Percentiles rank a stretch among this genome's conserved stretches.
These are phyloP conservation scores for Hericium alpestre DNA, from an alignment of 768 basidiomycete genomes.

Conservation along the genomic window DNA sequence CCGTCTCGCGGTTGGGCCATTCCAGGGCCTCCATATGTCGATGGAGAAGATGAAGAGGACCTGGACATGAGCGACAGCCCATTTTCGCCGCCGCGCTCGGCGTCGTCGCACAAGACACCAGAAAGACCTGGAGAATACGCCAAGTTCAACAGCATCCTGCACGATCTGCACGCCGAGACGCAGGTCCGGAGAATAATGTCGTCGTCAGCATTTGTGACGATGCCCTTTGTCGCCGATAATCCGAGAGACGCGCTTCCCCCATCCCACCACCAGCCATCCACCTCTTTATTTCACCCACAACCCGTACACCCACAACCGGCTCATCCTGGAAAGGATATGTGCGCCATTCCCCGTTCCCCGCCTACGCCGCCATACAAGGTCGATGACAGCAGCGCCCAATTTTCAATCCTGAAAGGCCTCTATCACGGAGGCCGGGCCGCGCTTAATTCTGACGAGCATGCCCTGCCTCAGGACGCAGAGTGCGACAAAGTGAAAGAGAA, in stretches of 20 bases:
- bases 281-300: not conserved
- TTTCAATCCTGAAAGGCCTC: not conserved
- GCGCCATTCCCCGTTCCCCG: not conserved
- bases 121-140: conserved; percentile 35
- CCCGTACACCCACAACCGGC: not conserved
- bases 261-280: not conserved
- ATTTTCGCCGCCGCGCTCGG: not conserved
- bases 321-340: not conserved
- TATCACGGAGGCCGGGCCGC: not conserved
- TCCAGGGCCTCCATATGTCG: not conserved
- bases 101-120: not conserved
- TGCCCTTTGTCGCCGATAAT: not conserved
- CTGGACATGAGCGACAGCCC: conserved; percentile 1
- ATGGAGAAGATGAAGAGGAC: conserved; percentile 23
- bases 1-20: conserved; percentile 34
- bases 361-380: too few species aligned
- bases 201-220: not conserved
- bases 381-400: not conserved
- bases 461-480: not conserved
- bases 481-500: not conserved
- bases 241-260: not conserved
- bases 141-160: conserved; percentile 52
- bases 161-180: conserved; percentile 59
- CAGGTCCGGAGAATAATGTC: conserved; percentile 47
- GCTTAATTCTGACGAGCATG: not conserved